Evolutionary conservation across 495 filamentous ascomycete genomes (phyloP).

Genomic region (Trichoderma parareesei): DNA sequence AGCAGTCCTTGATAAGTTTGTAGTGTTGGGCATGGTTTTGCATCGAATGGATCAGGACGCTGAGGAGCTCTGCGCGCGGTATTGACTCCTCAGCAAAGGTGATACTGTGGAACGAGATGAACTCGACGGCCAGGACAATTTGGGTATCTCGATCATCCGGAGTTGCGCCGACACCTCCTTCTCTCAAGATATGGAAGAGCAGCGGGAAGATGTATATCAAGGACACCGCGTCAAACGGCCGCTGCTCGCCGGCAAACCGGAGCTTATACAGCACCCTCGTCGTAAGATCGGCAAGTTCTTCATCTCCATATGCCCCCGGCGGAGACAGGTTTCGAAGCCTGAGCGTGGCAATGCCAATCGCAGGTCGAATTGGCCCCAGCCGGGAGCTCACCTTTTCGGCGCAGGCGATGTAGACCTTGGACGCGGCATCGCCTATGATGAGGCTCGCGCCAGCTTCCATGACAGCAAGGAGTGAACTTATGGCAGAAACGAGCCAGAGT

Average conservation of each 20-base stretch:
- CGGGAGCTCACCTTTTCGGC: conserved; percentile 64
- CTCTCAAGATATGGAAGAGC: conserved; percentile 61
- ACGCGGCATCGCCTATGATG: conserved; percentile 70
- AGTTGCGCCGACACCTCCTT: conserved; percentile 65
- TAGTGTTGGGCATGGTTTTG: conserved; percentile 87
- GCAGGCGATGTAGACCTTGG: conserved; percentile 68
- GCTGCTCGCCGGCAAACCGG: conserved; percentile 82
- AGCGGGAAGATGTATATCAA: conserved; percentile 82
- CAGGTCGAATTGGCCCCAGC: conserved; percentile 67
- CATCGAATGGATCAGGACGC: conserved; percentile 68
- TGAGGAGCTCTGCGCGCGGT: conserved; percentile 65
- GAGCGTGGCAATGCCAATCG: conserved; percentile 81
- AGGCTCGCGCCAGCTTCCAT: conserved; percentile 73
- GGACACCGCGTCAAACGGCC: conserved; percentile 78
- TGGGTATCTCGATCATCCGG: conserved; percentile 80
- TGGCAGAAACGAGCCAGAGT: conserved; percentile 75
- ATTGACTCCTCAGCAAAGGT: conserved; percentile 61
- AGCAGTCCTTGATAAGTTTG: conserved; percentile 84
- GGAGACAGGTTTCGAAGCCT: conserved; percentile 66
- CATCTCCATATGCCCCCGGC: conserved; percentile 59
- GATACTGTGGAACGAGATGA: conserved; percentile 78
- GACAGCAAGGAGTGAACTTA: conserved; percentile 58
- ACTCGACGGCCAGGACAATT: conserved; percentile 81
- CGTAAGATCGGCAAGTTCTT: conserved; percentile 75
- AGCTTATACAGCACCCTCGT: conserved; percentile 87